These are phyloP conservation scores for Cicer pinnatifidum DNA, from an alignment of 306 rosid genomes.

Conservation along the genomic window DNA sequence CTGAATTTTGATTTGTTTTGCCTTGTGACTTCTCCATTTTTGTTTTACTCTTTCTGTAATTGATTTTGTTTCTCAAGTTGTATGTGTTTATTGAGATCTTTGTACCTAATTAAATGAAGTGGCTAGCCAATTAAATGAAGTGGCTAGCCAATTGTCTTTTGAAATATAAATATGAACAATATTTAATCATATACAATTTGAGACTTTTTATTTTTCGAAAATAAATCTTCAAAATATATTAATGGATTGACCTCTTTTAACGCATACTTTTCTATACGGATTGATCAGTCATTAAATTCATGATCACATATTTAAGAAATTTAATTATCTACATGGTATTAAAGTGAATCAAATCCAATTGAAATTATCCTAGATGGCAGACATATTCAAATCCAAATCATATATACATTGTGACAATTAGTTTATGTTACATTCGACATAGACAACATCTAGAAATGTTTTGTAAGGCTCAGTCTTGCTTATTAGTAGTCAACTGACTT, in stretches of 20 bases:
- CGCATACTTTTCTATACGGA: too few species aligned
- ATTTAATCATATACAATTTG: not conserved
- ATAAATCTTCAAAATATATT: too few species aligned
- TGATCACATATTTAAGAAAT: too few species aligned
- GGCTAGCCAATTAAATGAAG: not conserved
- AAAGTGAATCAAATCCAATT: not conserved
- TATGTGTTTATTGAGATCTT: not conserved
- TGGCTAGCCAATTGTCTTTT: not conserved
- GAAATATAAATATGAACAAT: not conserved
- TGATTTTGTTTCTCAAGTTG: not conserved
- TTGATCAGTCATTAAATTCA: too few species aligned
- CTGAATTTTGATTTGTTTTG: not conserved
- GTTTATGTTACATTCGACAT: not conserved
- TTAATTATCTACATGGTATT: too few species aligned
- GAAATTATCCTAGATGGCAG: not conserved
- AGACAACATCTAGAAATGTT: not conserved
- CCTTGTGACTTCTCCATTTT: not conserved
- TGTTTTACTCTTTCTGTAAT: not conserved
- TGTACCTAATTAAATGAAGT: not conserved
- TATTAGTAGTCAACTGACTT: conserved; percentile 38
- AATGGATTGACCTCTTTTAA: too few species aligned
- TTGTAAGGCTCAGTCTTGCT: not conserved
- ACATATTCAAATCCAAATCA: not conserved
- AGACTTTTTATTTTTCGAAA: too few species aligned
- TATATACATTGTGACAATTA: not conserved